Percentiles rank a stretch among this genome's conserved stretches.
These are phyloP conservation scores for Bolboschoenus planiculmis DNA, from an alignment of 176 grass and related monocot species.

Conservation along the genomic window DNA sequence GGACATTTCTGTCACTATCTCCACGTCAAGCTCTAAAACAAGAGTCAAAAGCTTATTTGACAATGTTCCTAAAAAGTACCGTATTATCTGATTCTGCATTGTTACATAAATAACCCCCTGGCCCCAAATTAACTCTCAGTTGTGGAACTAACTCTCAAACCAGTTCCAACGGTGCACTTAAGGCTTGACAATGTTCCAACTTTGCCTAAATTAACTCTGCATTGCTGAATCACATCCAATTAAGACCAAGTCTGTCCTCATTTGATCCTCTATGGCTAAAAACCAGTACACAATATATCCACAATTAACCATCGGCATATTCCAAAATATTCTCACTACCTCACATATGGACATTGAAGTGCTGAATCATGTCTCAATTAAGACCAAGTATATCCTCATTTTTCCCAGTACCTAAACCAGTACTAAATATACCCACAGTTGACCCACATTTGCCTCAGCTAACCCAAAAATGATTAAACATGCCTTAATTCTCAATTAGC, in stretches of 20 bases:
- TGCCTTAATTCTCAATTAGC: not conserved
- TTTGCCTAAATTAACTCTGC: not conserved
- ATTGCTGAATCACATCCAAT: not conserved
- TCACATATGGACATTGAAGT: not conserved
- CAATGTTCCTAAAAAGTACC: too few relatives aligned
- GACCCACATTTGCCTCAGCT: not conserved
- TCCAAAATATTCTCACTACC: not conserved
- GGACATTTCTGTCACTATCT: constrained; percentile 53
- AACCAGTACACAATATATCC: not conserved
- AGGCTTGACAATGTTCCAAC: not conserved
- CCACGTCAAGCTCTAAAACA: constrained; percentile 5
- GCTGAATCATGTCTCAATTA: not conserved
- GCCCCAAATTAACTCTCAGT: not conserved
- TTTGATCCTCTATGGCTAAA: not conserved
- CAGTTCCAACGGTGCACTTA: not conserved
- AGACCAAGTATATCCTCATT: not conserved
- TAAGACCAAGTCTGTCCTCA: not conserved
- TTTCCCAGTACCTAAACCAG: not conserved
- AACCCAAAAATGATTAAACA: not conserved
- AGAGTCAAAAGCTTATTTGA: not conserved
- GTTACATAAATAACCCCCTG: not conserved
- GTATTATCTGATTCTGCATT: not conserved
- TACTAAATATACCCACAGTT: not conserved
- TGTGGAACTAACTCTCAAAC: not conserved
- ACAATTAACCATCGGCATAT: not conserved